These are phyloP conservation scores for Ophioceras dolichostomum DNA, from an alignment of 2,329 filamentous ascomycete species.

Conservation along the genomic window DNA sequence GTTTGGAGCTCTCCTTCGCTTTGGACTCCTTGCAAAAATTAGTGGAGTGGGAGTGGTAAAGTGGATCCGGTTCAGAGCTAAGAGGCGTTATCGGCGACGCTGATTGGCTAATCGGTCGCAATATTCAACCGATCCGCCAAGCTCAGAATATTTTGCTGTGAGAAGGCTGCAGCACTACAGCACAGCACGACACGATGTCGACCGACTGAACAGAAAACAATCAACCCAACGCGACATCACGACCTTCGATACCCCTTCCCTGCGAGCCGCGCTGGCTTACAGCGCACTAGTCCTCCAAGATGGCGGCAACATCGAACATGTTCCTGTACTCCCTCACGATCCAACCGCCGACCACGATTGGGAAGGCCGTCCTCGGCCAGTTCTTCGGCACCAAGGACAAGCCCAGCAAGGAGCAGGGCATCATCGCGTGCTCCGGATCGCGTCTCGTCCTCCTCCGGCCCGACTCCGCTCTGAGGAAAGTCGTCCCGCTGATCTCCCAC, in stretches of 20 bases:
- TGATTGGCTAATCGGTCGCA: no score
- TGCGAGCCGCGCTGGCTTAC: conserved; percentile 38
- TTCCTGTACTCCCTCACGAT: conserved; percentile 97
- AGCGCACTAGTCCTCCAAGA: conserved; percentile 40
- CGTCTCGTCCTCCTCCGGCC: conserved; percentile 79
- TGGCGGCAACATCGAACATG: conserved; percentile 98
- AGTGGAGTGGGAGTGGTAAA: no score
- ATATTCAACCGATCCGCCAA: no score
- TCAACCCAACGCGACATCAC: no score
- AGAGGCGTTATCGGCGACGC: no score
- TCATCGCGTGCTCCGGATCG: conserved; percentile 85
- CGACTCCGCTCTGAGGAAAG: conserved; percentile 73
- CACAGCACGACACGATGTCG: no score
- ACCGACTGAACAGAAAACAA: no score
- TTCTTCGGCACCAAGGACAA: conserved; percentile 91
- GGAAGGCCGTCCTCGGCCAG: conserved; percentile 85
- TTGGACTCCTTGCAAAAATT: no score
- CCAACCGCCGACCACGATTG: conserved; percentile 80
- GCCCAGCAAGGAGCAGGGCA: conserved; percentile 86
- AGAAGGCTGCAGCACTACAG: no score
- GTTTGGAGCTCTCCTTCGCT: neutral
- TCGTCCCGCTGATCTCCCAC: conserved; percentile 76
- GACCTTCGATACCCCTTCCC: no score
- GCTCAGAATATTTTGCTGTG: no score
- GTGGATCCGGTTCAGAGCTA: no score